Conservation (phyloP, 495 filamentous ascomycete species). For the Staphylotrichum longicolle region DNA sequence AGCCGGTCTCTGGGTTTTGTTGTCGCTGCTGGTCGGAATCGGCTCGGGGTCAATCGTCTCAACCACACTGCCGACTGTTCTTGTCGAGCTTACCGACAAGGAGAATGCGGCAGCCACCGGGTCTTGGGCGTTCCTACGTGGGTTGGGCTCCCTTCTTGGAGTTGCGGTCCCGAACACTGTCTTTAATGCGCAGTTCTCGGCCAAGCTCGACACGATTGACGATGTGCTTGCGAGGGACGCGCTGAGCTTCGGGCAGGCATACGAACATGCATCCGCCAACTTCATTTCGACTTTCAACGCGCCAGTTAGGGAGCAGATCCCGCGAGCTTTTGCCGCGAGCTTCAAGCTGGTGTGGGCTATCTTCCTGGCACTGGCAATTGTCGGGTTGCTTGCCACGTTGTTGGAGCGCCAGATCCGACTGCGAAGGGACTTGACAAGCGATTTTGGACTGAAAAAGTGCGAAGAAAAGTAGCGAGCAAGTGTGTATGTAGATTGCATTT, state of each 20-base stretch:
- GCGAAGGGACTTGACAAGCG: constrained; percentile 36
- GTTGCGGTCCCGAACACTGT: constrained; percentile 47
- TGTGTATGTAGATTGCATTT: too few relatives aligned
- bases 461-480: background rate
- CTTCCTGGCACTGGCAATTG: constrained; percentile 20
- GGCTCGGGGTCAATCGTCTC: constrained; percentile 39
- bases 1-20: constrained; percentile 31
- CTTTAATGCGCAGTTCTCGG: constrained; percentile 46
- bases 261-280: constrained; percentile 12
- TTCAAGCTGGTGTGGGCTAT: constrained; percentile 24
- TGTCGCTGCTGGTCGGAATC: constrained; percentile 35
- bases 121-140: constrained; percentile 48
- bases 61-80: constrained; percentile 32
- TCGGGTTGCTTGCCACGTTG: constrained; percentile 30
- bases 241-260: constrained; percentile 10
- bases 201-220: background rate
- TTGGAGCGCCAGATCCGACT: constrained; percentile 40
- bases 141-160: constrained; percentile 50
- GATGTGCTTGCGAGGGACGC: background rate
- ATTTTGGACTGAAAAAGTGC: constrained; percentile 34
- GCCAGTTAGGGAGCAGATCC: constrained; percentile 11
- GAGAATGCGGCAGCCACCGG: constrained; percentile 45
- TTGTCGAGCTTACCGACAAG: constrained; percentile 39
- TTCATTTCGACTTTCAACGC: background rate
- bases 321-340: constrained; percentile 11